Evolutionary conservation across 768 basidiomycete species (phyloP), one percentile per base, ranked within the genome.

Genomic region (Mycena alexandri): DNA sequence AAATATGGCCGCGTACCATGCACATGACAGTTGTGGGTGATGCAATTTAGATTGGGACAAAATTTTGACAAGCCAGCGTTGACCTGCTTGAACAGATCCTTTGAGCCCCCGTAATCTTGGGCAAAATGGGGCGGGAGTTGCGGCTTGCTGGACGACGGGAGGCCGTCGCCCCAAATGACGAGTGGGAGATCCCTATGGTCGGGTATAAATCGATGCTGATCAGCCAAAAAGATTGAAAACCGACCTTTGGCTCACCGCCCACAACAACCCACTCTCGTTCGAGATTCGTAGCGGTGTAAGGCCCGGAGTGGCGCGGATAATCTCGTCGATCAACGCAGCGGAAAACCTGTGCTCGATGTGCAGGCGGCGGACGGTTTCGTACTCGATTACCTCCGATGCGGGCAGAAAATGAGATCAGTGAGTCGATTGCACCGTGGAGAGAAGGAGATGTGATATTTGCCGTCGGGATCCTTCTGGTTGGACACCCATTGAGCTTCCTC

Each of bases 321-420:
- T 70, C 16, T 63, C 56, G 62, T 86, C 81, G 13, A 89, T 81
- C 12, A 83, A 78, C 1, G 56, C 52, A 5, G 75, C 68, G 0
- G 77, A 73, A 1, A 88, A 57, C 0, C 69, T 48, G n/a, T 81
- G 65, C 1, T 62, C 51, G 10, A 69, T 53, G 36, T 79, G 69
- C 0, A 90, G 77, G 10, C 83, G 77, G n/a, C 80, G 77, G 9
- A 80, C 74, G 11, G 82, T 77, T 73, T 88, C 85, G 6, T 84
- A 71, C 59, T 82, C 79, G 19, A 89, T 84, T 22, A 86, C 74
- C 69, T 87, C 85, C 69, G 75, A 88, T 89, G 36, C 2, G 46
- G n/a, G n/a, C n/a, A n/a, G n/a, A n/a, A n/a, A n/a, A n/a, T n/a
- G n/a, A n/a, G n/a, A n/a, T n/a, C n/a, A n/a, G n/a, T n/a, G n/a